Conservation (phyloP, 2,329 filamentous ascomycete genomes). For the Pleomassaria siparia region DNA sequence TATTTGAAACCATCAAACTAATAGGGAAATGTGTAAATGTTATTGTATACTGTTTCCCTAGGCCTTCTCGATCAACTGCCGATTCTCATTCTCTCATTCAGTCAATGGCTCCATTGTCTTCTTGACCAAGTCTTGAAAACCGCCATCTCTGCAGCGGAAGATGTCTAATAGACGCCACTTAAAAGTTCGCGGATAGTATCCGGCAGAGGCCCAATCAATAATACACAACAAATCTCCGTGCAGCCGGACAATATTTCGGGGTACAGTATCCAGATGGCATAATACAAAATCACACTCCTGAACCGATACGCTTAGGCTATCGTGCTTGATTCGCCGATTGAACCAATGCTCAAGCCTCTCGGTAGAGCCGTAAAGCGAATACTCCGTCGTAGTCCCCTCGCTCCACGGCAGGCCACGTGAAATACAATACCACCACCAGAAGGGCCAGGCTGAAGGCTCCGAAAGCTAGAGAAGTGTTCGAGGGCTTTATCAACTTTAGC, state of each 20-base stretch:
- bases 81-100: slow-evolving; percentile 2
- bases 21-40: too few species aligned
- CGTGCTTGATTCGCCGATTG: slow-evolving; percentile 3
- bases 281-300: slow-evolving; percentile 3
- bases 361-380: slow-evolving; percentile 4
- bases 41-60: slow-evolving; percentile 8
- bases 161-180: slow-evolving; percentile 8
- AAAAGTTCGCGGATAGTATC: slow-evolving; percentile 8
- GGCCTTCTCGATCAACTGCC: slow-evolving; percentile 5
- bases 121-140: slow-evolving; percentile 7
- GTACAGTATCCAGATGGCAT: slow-evolving; percentile 6
- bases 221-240: slow-evolving; percentile 5
- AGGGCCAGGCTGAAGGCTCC: slow-evolving; percentile 3
- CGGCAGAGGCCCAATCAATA: slow-evolving; percentile 7
- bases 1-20: too few species aligned
- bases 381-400: slow-evolving; percentile 7
- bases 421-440: slow-evolving; percentile 2
- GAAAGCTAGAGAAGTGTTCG: slow-evolving; percentile 2
- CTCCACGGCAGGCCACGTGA: slow-evolving; percentile 3
- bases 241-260: slow-evolving; percentile 5
- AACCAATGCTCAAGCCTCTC: slow-evolving; percentile 4
- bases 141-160: slow-evolving; percentile 1
- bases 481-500: slow-evolving; percentile 4
- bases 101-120: slow-evolving; percentile 7
- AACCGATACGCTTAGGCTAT: slow-evolving; percentile 3